Base-by-base conservation (phyloP, 2,329 filamentous ascomycete genomes). In the Cryoendolithus antarcticus region DNA sequence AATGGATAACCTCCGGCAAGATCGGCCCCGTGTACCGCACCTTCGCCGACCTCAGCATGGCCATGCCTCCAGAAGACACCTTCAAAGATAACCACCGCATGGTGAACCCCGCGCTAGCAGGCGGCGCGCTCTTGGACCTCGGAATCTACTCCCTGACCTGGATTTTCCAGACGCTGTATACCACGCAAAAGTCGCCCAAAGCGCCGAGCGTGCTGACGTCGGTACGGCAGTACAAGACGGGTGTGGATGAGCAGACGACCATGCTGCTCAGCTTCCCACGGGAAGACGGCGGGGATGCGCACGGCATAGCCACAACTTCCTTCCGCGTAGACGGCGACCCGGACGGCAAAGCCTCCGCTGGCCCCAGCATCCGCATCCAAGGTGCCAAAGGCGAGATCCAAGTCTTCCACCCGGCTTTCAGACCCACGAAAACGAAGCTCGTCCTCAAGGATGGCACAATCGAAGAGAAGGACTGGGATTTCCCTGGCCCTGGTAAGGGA, bases 61-160 rank as follows among this genome's bases (percentile, higher is more conserved):
- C 72, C 35, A 65, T 69, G 32, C 70, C 77, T 50, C 70, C 75
- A 1, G 71, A 82, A 51, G 72, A 69, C 40, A 65, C 74, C 39
- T 74, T 68, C 49, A 66, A 71, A 31, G 71, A 77, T 52, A 65
- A 70, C 37, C 70, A 86, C 64, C 78, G 86, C 38, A 86, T 93
- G 76, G 74, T 93, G 46, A 93, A 93, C 61, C 70, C 71, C 12
- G 80, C 88, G 52, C 70, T 94, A 33, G 86, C 86, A 0, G 86
- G 86, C 24, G 86, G 86, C 38, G 81, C 80, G 2, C 66, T 93
- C 39, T 71, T 94, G 37, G 86, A 94, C 60, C 68, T 94, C 41
- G 86, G 86, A 44, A 82, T 94, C 60, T 94, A 94, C 66, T 76
- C 83, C 34, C 64, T 94, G 45, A 93, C 85, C 27, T 94, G 86